Evolutionary conservation across 768 basidiomycete genomes (phyloP), one percentile per base, ranked within the genome.

Genomic region (Boletus tomentosulus): DNA sequence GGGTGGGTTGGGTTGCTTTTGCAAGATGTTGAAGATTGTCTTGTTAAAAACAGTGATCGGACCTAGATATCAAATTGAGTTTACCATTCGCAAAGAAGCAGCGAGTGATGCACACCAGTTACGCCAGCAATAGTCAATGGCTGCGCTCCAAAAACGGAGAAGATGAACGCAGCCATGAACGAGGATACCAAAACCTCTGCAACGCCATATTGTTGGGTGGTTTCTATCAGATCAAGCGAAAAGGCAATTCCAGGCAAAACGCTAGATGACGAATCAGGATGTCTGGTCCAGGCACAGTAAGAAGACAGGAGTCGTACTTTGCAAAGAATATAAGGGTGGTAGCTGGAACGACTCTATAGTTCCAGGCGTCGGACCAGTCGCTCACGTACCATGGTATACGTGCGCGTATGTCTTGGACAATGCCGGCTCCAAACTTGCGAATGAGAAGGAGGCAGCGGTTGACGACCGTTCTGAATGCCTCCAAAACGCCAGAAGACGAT

Each of bases 31-130:
- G 67, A 81, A 93, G 42, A 95, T 91, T 2, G 87, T 92, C 73
- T 89, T 91, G 74, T 94, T 95, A 60, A 94, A 85, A 9, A 96
- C 90, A 3, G 92, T 94, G 63, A 95, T 95, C 1, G 94, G 93
- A 22, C 92, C 90, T 83, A 66, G 35, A 28, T 13, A 42, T 28
- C 4, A 37, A 8, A 27, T 35, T n/a, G 22, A 6, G 27, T 45
- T 28, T 28, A 16, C 8, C 46, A 27, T 57, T 61, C 3, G 49
- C 4, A 25, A 35, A 33, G 16, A 33, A 12, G 31, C 31, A 11
- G 10, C 10, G 31, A 33, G 11, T 33, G 11, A 27, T 30, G 24
- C 72, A 30, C 11, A 84, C 89, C 89, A 46, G 91, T 96, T 2
- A 96, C 93, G 6, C 95, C 95, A 3, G 90, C 89, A 42, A 97